phyloP scores from a whole-genome alignment of 768 basidiomycete genomes.

The Lactarius trivialis region DNA sequence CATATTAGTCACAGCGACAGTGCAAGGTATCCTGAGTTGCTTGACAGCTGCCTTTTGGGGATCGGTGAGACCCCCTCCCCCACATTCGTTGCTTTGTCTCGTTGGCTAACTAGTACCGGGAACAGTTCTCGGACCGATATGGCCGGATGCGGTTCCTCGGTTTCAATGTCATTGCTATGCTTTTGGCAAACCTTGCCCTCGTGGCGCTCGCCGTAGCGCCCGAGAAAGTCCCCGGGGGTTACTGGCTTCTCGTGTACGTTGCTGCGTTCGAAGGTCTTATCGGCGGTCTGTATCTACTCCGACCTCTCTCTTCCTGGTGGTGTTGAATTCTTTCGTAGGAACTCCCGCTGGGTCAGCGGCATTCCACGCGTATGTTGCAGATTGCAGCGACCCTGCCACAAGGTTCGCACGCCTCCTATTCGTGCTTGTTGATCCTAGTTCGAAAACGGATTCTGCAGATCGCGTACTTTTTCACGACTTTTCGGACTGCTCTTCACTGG shows the following conservation, averaged over 20 bases:
- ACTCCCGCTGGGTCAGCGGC: slow-evolving; percentile 44
- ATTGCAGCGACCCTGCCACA: slow-evolving; percentile 48
- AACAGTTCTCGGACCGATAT: slow-evolving; percentile 71
- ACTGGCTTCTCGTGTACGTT: slow-evolving; percentile 68
- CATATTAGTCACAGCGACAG: slow-evolving; percentile 50
- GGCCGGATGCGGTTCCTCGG: slow-evolving; percentile 65
- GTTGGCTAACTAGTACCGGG: background rate
- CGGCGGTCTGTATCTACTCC: slow-evolving; percentile 47
- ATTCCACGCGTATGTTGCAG: slow-evolving; percentile 61
- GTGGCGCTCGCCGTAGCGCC: slow-evolving; percentile 57
- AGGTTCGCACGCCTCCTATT: background rate
- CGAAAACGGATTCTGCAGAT: slow-evolving; percentile 33
- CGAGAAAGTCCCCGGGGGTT: slow-evolving; percentile 65
- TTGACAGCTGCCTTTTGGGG: slow-evolving; percentile 87
- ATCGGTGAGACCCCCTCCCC: slow-evolving; percentile 43
- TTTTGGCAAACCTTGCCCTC: slow-evolving; percentile 59
- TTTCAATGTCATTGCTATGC: slow-evolving; percentile 51
- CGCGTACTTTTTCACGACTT: slow-evolving; percentile 56
- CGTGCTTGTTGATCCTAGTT: slow-evolving; percentile 3
- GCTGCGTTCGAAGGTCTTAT: slow-evolving; percentile 60
- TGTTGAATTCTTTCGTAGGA: slow-evolving; percentile 29
- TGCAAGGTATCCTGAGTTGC: slow-evolving; percentile 67
- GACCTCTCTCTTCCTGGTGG: background rate
- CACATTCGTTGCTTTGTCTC: background rate
- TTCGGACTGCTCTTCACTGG: slow-evolving; percentile 67